These are phyloP conservation scores for Hygrophorus pudorinus DNA, from an alignment of 768 basidiomycete species.

Conservation along the genomic window DNA sequence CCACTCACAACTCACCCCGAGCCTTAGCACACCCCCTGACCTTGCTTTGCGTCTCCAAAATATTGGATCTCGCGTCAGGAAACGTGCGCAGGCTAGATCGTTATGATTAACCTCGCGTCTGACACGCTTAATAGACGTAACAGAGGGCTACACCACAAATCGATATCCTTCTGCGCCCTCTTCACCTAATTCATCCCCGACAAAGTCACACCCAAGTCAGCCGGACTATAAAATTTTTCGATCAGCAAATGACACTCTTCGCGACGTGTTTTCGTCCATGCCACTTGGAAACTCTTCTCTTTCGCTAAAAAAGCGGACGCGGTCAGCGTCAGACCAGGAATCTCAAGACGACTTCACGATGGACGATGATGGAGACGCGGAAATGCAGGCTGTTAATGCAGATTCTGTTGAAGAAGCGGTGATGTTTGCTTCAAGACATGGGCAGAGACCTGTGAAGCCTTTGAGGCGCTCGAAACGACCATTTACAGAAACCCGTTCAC, in stretches of 20 bases:
- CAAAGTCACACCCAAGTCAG: slow-evolving; percentile 20
- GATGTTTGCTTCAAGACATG: not conserved
- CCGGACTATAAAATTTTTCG: slow-evolving; percentile 33
- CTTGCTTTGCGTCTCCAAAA: slow-evolving; percentile 44
- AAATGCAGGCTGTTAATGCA: not conserved
- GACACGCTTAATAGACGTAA: slow-evolving; percentile 36
- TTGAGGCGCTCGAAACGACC: slow-evolving; percentile 1
- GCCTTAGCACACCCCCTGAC: slow-evolving; percentile 34
- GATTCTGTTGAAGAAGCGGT: not conserved
- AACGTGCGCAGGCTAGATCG: slow-evolving; percentile 32
- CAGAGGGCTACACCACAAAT: slow-evolving; percentile 43
- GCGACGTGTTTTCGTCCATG: slow-evolving; percentile 28
- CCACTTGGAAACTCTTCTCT: slow-evolving; percentile 7
- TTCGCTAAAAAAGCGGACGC: slow-evolving; percentile 27
- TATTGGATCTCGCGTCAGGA: slow-evolving; percentile 48
- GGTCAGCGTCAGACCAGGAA: slow-evolving; percentile 21
- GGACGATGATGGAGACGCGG: not conserved
- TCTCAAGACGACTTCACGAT: not conserved
- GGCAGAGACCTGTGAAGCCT: not conserved
- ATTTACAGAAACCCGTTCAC: slow-evolving; percentile 1
- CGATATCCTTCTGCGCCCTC: slow-evolving; percentile 11
- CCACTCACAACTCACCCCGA: not conserved
- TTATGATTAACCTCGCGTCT: slow-evolving; percentile 16
- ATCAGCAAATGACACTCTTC: slow-evolving; percentile 47
- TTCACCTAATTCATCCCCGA: slow-evolving; percentile 27